Conservation (phyloP, 2,329 filamentous ascomycete genomes). For the Zopfia rhizophila region DNA sequence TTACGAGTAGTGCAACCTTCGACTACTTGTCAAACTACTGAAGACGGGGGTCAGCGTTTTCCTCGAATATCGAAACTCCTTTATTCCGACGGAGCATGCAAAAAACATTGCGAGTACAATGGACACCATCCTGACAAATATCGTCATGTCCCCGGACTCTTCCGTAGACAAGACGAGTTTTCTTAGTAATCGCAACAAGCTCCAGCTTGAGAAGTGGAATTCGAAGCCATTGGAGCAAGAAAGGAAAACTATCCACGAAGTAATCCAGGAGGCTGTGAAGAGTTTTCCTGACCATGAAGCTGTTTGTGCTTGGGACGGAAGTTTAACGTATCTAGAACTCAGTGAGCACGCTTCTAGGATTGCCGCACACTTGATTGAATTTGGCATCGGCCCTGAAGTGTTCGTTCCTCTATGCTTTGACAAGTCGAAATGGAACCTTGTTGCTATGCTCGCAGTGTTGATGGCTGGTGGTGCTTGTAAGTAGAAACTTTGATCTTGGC, state of each 20-base stretch:
- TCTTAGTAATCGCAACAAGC: conserved; percentile 30
- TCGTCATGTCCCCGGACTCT: conserved; percentile 21
- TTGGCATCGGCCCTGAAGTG: conserved; percentile 34
- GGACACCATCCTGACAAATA: conserved; percentile 24
- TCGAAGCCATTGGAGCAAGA: conserved; percentile 22
- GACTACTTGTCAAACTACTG: conserved; percentile 34
- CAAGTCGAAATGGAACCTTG: conserved; percentile 45
- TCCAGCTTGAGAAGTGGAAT: conserved; percentile 36
- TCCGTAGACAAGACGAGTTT: conserved; percentile 15
- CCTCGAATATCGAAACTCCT: conserved; percentile 34
- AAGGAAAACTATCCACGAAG: conserved; percentile 29
- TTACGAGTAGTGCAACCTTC: conserved; percentile 26
- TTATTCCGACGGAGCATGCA: conserved; percentile 35
- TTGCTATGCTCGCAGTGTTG: conserved; percentile 44
- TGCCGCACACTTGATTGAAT: conserved; percentile 26
- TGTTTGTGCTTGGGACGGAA: conserved; percentile 40
- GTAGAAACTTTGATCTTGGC: conserved; percentile 11
- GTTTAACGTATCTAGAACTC: conserved; percentile 37
- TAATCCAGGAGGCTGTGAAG: conserved; percentile 21
- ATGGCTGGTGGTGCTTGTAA: conserved; percentile 43
- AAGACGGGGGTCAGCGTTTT: conserved; percentile 31
- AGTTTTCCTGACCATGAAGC: conserved; percentile 26
- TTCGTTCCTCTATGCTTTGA: conserved; percentile 45
- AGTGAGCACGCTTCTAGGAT: conserved; percentile 21
- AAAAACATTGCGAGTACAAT: conserved; percentile 35